Base-by-base conservation (phyloP, 177 flowering plant genomes). In the Tripterygium wilfordii region DNA sequence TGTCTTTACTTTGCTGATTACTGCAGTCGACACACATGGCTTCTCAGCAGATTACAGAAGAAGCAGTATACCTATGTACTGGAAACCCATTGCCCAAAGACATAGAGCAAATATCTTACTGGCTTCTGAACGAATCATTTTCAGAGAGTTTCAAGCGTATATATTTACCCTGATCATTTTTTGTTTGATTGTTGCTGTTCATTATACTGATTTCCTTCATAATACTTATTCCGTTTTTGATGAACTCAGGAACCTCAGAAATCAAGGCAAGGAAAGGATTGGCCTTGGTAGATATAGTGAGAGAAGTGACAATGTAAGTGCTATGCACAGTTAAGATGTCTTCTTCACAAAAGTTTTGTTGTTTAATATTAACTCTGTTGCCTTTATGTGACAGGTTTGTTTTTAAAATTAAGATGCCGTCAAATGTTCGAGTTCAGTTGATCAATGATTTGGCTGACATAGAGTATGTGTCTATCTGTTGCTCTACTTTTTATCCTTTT, bases 21-120 rank as follows among this genome's bases (percentile, higher is more conserved):
- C 12, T 76, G 85, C 90, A 94, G 99, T 90, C 99, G 53, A 87
- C 97, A 9, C 96, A 89, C 62, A 90, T 94, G 99, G 97, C 99
- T 63, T 84, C 85, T 60, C 85, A 71, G 59, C 80, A 70, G 51
- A 79, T 89, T 51, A 78, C 95, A 25, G 99, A 94, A 66, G 97
- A 94, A 71, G 85, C 94, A 48, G 90, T 94, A 3, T 83, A 94
- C 62, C 61, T 94, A 45, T 94, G 99, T 77, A 90, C 97, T 27
- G 99, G 97, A 53, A 94, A 90, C 58, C 99, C 99, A 46, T 68
- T 94, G 82, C 99, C 99, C 3, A 85, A 71, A 62, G 97, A 94
- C 70, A 87, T 94, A 53, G 96, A 94, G 76, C 92, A 85, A 63
- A 90, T 94, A 63, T 69, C 80, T 18, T 61, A 65, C 48, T 94